Base-by-base conservation (phyloP, 257 asterid species). In the Henckelia pumila region DNA sequence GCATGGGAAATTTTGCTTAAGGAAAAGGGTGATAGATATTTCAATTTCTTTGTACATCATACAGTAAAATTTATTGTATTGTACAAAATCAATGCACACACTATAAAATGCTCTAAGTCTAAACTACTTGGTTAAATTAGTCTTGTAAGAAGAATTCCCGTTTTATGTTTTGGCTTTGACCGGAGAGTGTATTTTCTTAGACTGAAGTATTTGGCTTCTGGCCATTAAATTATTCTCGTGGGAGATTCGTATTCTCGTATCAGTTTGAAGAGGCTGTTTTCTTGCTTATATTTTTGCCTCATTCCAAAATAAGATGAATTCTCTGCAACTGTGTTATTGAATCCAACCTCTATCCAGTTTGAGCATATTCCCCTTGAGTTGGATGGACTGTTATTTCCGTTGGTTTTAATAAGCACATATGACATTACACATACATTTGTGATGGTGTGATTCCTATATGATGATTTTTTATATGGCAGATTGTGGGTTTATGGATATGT, bases 171-270 rank as follows among this genome's bases (percentile, higher is more conserved):
- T 30, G 21, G 50, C 20, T 55, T 56, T 63, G 56, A 20, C 50
- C 56, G 49, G 29, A 13, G 26, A 52, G 37, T 35, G 40, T 28
- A 17, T 10, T 61, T 9, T 13, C 50, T 71, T 30, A 23, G 30
- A 25, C 24, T 19, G 37, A 23, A 58, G 30, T 71, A 40, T 65
- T 65, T 17, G 8, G 56, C 20, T 63, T 71, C 35, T 71, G 58
- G 56, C 56, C 44, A 3, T 40, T 25, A 22, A 25, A 66, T 28
- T 22, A 64, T 57, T 24, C n/a, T n/a, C 10, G 0, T 47, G 7
- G 20, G 53, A 47, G 4, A 44, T 44, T 47, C 7, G 16, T 47
- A 47, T 14, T 47, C 53, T 47, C 8, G 0, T 47, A 3, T 47
- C 53, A 47, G 20, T 20, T 16, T 16, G 20, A 47, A 47, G 19